Evolutionary conservation across 352 stramenopile species (phyloP).

Genomic region (Pythium brachiatum): DNA sequence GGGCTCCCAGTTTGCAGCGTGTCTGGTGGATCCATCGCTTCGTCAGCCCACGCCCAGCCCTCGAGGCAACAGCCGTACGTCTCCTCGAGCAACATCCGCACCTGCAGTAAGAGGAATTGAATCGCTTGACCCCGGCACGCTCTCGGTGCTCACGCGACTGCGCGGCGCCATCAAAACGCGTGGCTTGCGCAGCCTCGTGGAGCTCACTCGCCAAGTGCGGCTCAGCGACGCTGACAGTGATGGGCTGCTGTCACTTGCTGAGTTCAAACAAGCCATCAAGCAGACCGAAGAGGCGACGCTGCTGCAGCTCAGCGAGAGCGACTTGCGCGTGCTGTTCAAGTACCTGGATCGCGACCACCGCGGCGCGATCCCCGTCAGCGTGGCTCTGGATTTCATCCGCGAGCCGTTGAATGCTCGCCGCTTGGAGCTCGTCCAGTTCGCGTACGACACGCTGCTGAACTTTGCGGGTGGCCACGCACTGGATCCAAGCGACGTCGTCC

Average conservation of each 20-base stretch:
- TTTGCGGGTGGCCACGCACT: constrained; percentile 24
- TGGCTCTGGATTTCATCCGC: constrained; percentile 82
- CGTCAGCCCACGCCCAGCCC: constrained; percentile 23
- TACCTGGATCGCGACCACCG: constrained; percentile 76
- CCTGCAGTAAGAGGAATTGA: constrained; percentile 2
- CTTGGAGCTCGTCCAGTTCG: constrained; percentile 62
- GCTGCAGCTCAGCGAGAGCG: constrained; percentile 56
- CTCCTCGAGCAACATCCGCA: constrained; percentile 7
- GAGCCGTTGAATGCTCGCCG: constrained; percentile 73
- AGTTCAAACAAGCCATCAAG: constrained; percentile 76
- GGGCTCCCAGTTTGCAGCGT: constrained; percentile 59
- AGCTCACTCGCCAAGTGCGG: constrained; percentile 63
- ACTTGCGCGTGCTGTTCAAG: constrained; percentile 72
- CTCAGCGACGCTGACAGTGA: constrained; percentile 70
- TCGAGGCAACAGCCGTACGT: constrained; percentile 1
- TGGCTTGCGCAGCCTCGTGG: constrained; percentile 61
- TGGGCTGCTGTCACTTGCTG: constrained; percentile 55
- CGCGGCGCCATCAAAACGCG: constrained; percentile 43
- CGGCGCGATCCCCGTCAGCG: constrained; percentile 65
- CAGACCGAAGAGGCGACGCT: constrained; percentile 33
- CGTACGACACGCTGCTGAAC: constrained; percentile 42
- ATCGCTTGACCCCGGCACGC: constrained; percentile 47
- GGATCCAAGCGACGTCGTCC: constrained; percentile 61
- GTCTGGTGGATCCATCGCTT: constrained; percentile 49
- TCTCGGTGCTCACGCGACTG: constrained; percentile 54